Percentiles rank a stretch among this genome's conserved stretches.
Conservation (phyloP, 768 basidiomycete species). For the Mycena galericulata region DNA sequence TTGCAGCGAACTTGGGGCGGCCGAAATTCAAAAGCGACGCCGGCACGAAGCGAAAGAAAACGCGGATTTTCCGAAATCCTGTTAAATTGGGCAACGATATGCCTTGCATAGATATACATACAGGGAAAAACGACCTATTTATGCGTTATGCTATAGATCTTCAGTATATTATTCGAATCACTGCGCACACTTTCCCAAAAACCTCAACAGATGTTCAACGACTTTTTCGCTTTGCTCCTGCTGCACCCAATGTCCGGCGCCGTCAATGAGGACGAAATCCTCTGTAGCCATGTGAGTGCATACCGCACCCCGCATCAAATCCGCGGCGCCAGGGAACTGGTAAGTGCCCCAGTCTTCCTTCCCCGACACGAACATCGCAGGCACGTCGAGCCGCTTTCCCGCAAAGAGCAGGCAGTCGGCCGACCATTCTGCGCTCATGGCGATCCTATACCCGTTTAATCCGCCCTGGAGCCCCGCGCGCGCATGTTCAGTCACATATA, state of each 20-base stretch:
- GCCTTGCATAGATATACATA: too few species aligned
- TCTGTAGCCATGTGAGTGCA: constrained; percentile 32
- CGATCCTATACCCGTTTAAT: constrained; percentile 65
- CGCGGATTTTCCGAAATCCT: too few species aligned
- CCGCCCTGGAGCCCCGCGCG: constrained; percentile 75
- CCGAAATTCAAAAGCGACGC: too few species aligned
- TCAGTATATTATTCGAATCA: too few species aligned
- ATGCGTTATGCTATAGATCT: too few species aligned
- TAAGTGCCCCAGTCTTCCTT: constrained; percentile 70
- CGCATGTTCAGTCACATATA: constrained; percentile 62
- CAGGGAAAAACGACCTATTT: too few species aligned
- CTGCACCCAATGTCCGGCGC: constrained; percentile 34
- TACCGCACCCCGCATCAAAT: constrained; percentile 11
- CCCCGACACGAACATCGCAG: constrained; percentile 70
- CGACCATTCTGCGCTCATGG: constrained; percentile 48
- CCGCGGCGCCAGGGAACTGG: constrained; percentile 59
- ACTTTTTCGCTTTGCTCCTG: constrained; percentile 27
- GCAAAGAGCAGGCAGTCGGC: constrained; percentile 59
- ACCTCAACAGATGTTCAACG: constrained; percentile 24
- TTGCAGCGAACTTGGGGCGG: too few species aligned
- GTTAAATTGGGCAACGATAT: too few species aligned
- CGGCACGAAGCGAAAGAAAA: too few species aligned
- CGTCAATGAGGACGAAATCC: constrained; percentile 32
- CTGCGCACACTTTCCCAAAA: constrained; percentile 23
- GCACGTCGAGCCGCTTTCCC: constrained; percentile 59